Evolutionary conservation across 345 rosid genomes (phyloP).

Genomic region (Melastoma malabathricum): DNA sequence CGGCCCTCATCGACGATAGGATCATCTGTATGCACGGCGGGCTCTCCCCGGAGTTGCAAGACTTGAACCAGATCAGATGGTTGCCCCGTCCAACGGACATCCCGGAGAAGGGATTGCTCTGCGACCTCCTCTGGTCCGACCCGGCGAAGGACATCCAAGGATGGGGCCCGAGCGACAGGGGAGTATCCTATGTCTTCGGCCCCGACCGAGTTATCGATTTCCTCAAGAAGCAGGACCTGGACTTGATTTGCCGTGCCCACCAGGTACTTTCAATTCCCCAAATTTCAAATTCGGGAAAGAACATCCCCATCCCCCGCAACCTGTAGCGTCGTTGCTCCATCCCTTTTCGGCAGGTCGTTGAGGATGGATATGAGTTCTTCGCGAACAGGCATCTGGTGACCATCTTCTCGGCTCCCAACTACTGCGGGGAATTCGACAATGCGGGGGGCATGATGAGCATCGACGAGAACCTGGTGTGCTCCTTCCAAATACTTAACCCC

Average conservation of each 20-base stretch:
- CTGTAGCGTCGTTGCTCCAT: no score
- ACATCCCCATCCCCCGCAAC: no score
- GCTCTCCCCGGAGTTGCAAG: constrained; percentile 58
- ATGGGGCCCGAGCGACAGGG: constrained; percentile 74
- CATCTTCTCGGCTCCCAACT: constrained; percentile 80
- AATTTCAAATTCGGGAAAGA: no score
- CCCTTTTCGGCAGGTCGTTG: constrained; percentile 47
- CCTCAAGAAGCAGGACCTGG: constrained; percentile 58
- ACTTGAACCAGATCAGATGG: constrained; percentile 53
- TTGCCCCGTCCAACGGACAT: constrained; percentile 66
- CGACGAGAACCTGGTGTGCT: constrained; percentile 50
- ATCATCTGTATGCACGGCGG: constrained; percentile 94
- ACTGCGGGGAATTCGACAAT: constrained; percentile 79
- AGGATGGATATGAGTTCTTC: constrained; percentile 85
- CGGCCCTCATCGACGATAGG: constrained; percentile 70
- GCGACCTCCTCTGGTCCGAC: constrained; percentile 94
- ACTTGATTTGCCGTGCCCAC: constrained; percentile 76
- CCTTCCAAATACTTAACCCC: constrained; percentile 76
- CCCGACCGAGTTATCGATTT: constrained; percentile 46
- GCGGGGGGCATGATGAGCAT: constrained; percentile 90
- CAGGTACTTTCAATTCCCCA: constrained; percentile 71
- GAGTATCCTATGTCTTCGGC: constrained; percentile 75
- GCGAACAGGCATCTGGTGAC: constrained; percentile 62
- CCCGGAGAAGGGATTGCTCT: constrained; percentile 74
- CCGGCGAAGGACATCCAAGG: constrained; percentile 48